A percentile compares a stretch with the other conserved stretches of the same genome.
Evolutionary conservation across 2,329 filamentous ascomycete genomes (phyloP).

Genomic region (Trichoderma sp.): DNA sequence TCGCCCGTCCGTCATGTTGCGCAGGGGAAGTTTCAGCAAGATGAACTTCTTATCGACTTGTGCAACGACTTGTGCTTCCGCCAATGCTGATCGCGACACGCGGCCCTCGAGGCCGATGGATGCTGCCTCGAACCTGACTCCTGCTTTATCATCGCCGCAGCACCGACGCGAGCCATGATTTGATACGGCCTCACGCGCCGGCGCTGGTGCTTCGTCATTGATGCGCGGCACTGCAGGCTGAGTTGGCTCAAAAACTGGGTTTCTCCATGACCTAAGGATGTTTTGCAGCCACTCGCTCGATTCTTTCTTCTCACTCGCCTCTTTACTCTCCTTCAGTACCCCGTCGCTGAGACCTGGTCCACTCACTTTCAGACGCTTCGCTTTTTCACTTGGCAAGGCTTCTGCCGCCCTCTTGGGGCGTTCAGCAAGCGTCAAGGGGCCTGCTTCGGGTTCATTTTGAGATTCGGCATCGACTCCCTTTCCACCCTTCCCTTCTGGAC

Average conservation of each 20-base stretch:
- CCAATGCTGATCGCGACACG: slow-evolving; percentile 62
- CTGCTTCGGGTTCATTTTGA: neutral
- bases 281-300: slow-evolving; percentile 55
- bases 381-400: neutral
- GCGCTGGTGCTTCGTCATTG: slow-evolving; percentile 22
- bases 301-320: slow-evolving; percentile 19
- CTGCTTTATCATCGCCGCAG: slow-evolving; percentile 12
- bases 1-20: neutral
- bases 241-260: slow-evolving; percentile 64
- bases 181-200: neutral
- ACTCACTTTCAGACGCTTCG: neutral
- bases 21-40: slow-evolving; percentile 55
- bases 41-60: slow-evolving; percentile 94
- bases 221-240: slow-evolving; percentile 46
- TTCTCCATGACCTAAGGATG: slow-evolving; percentile 66
- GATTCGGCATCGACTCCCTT: neutral
- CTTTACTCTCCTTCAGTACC: neutral
- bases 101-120: slow-evolving; percentile 37
- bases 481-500: neutral
- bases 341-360: neutral
- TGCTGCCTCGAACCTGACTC: slow-evolving; percentile 31
- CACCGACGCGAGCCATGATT: neutral
- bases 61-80: slow-evolving; percentile 62
- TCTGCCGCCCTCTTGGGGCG: neutral
- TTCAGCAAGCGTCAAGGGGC: neutral